A percentile compares a stretch with the other conserved stretches of the same genome.
Evolutionary conservation across 2,329 filamentous ascomycete species (phyloP).

Genomic region (Apiospora phragmitis): DNA sequence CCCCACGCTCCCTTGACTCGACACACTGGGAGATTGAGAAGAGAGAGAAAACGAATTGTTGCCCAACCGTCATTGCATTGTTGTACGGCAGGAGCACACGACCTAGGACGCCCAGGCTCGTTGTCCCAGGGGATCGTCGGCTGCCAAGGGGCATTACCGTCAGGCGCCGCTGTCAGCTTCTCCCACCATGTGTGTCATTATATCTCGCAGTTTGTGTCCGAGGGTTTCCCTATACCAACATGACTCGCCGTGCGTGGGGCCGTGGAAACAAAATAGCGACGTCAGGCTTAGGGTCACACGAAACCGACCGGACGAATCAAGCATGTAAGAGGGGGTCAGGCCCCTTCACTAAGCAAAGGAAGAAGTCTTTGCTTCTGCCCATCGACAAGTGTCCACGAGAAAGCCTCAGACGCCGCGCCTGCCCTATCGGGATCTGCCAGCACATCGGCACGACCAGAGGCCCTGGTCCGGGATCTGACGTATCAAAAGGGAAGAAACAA

Average conservation of each 20-base stretch:
- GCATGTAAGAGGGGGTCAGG: background rate
- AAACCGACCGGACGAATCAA: background rate
- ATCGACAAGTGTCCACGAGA: background rate
- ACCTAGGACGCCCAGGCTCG: background rate
- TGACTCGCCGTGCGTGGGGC: background rate
- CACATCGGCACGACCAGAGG: background rate
- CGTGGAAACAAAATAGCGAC: background rate
- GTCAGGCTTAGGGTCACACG: background rate
- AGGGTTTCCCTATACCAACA: background rate
- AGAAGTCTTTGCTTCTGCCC: background rate
- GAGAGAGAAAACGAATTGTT: background rate
- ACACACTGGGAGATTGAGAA: background rate
- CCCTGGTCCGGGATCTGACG: background rate
- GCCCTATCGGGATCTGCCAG: background rate
- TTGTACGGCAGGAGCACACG: background rate
- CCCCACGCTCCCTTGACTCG: background rate
- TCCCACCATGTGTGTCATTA: background rate
- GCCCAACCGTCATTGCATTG: background rate
- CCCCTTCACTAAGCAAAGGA: background rate
- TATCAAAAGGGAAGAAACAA: background rate
- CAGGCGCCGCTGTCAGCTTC: background rate
- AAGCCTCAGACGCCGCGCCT: background rate
- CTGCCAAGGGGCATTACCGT: background rate
- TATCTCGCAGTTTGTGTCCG: background rate
- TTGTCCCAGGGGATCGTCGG: background rate